Conservation (phyloP, 768 basidiomycete genomes). For the Asterophora lycoperdoides region DNA sequence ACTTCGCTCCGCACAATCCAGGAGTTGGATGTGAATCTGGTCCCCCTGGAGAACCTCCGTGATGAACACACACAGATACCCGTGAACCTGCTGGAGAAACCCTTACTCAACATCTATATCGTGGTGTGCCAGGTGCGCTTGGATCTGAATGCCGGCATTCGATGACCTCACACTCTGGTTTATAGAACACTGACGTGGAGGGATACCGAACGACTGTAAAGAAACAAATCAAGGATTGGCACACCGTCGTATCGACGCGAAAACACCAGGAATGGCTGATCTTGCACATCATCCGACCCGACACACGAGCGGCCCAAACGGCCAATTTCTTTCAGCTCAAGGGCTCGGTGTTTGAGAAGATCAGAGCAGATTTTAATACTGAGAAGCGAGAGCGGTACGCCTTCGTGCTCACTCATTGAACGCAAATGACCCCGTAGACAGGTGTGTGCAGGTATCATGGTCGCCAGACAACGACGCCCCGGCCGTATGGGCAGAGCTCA, state of each 20-base stretch:
- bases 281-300: conserved; percentile 76
- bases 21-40: conserved; percentile 74
- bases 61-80: conserved; percentile 77
- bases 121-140: conserved; percentile 79
- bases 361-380: conserved; percentile 86
- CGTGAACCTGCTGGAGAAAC: conserved; percentile 76
- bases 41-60: conserved; percentile 60
- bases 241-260: conserved; percentile 52
- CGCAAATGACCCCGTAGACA: conserved; percentile 27
- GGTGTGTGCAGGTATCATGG: conserved; percentile 83
- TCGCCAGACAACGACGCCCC: conserved; percentile 68
- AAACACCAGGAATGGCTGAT: conserved; percentile 95
- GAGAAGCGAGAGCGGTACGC: conserved; percentile 82
- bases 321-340: conserved; percentile 81
- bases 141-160: neutral
- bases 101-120: conserved; percentile 82
- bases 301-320: conserved; percentile 46
- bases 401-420: conserved; percentile 1
- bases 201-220: conserved; percentile 72
- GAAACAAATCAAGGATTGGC: conserved; percentile 94
- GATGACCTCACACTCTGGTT: conserved; percentile 9
- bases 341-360: conserved; percentile 81
- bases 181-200: conserved; percentile 61
- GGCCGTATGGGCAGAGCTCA: conserved; percentile 80
- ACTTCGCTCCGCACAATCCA: conserved; percentile 83